Evolutionary conservation across 345 rosid species (phyloP).

Genomic region (Euphorbia lathyris): DNA sequence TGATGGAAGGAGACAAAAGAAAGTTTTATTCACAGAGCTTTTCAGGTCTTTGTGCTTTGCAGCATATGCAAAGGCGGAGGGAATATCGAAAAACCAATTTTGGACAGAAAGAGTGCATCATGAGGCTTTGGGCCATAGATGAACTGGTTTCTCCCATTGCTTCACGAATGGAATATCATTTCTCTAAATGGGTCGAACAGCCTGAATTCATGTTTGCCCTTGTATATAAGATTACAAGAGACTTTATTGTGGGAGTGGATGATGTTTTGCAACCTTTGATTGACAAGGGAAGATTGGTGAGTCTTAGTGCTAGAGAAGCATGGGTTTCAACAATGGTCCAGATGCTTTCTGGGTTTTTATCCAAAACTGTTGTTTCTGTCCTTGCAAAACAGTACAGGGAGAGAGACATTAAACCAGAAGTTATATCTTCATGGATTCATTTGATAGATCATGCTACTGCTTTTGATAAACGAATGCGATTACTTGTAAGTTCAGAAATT

Average conservation of each 20-base stretch:
- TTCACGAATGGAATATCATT: constrained; percentile 73
- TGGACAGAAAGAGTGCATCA: constrained; percentile 16
- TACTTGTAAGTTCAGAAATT: constrained; percentile 47
- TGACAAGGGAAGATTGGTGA: constrained; percentile 56
- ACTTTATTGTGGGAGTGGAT: constrained; percentile 60
- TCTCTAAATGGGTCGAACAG: constrained; percentile 61
- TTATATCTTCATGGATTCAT: constrained; percentile 58
- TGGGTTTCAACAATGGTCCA: constrained; percentile 80
- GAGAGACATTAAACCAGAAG: constrained; percentile 47
- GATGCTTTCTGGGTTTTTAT: constrained; percentile 57
- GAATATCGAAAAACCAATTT: constrained; percentile 39
- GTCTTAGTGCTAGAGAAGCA: constrained; percentile 73
- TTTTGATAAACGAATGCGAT: constrained; percentile 64
- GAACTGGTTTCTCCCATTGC: constrained; percentile 70
- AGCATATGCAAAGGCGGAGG: constrained; percentile 50
- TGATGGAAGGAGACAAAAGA: constrained; percentile 54
- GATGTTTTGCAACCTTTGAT: constrained; percentile 78
- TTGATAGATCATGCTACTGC: constrained; percentile 63
- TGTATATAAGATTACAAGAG: constrained; percentile 53
- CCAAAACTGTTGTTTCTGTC: constrained; percentile 44
- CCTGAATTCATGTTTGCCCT: constrained; percentile 75
- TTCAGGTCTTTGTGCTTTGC: constrained; percentile 66
- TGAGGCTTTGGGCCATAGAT: constrained; percentile 62
- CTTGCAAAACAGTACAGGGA: constrained; percentile 46
- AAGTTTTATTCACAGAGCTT: constrained; percentile 56